These are phyloP conservation scores for Schoenoplectus triqueter DNA, from an alignment of 202 grass and related monocot species.

Conservation along the genomic window DNA sequence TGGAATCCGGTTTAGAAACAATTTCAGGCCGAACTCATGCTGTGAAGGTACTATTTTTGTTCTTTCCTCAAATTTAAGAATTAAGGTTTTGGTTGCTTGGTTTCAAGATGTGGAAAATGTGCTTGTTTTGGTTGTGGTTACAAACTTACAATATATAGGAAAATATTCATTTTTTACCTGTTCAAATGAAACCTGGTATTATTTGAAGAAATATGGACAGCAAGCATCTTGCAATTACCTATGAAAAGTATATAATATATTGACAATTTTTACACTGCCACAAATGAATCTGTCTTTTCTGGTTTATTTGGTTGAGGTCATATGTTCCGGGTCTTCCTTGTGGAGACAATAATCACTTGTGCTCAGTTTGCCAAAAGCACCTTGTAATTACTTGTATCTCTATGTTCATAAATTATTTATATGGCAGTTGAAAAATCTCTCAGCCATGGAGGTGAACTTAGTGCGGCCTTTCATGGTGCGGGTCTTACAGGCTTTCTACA, in stretches of 20 bases:
- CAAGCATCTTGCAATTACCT: not conserved
- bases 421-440: constrained; percentile 92
- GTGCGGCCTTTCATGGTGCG: constrained; percentile 89
- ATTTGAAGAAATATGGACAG: not conserved
- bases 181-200: not conserved
- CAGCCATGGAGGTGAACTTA: constrained; percentile 96
- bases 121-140: not conserved
- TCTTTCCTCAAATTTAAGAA: not conserved
- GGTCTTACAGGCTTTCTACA: constrained; percentile 86
- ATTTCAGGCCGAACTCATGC: constrained; percentile 96
- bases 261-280: not conserved
- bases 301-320: not conserved
- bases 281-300: not conserved
- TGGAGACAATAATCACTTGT: not conserved
- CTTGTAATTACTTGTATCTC: not conserved
- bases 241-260: not conserved
- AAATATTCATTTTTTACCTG: not conserved
- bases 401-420: not conserved
- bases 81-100: not conserved
- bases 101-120: not conserved
- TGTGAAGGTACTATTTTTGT: constrained; percentile 64
- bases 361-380: not conserved
- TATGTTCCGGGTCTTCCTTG: not conserved
- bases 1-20: constrained; percentile 82
- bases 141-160: not conserved